phyloP scores from a whole-genome alignment of 2,329 filamentous ascomycete species.

The Coniochaeta sp. region DNA sequence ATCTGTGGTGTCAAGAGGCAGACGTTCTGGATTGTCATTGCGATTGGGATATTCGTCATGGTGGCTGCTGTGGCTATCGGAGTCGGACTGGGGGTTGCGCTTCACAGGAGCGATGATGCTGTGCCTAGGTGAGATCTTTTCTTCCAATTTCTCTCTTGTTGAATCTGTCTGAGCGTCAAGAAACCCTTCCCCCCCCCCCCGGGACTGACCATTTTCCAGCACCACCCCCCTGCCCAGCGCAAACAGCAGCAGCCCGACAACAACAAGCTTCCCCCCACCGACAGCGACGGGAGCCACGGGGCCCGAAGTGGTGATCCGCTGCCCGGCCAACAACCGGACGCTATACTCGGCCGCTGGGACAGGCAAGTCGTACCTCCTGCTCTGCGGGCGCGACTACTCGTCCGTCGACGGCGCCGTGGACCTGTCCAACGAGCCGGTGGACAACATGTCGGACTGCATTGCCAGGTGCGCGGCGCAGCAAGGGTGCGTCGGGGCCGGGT shows the following conservation, averaged over 20 bases:
- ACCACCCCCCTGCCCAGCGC: not conserved
- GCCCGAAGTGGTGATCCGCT: conserved; percentile 11
- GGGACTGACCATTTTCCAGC: not conserved
- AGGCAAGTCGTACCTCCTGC: conserved; percentile 16
- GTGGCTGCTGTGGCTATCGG: conserved; percentile 22
- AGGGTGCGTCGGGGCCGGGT: conserved; percentile 25
- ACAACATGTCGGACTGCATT: conserved; percentile 23
- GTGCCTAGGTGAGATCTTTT: not conserved
- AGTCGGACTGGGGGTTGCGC: conserved; percentile 22
- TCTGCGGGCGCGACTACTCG: conserved; percentile 28
- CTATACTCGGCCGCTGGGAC: conserved; percentile 19
- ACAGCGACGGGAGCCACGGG: conserved; percentile 7
- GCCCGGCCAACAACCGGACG: conserved; percentile 25
- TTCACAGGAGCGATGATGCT: conserved; percentile 5
- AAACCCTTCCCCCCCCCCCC: too few species aligned
- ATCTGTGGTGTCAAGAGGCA: conserved; percentile 21
- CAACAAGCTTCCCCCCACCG: conserved; percentile 6
- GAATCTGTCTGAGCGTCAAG: not conserved
- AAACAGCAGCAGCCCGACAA: conserved; percentile 5
- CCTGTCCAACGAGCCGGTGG: conserved; percentile 14
- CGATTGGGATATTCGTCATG: conserved; percentile 17
- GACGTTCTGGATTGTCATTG: conserved; percentile 20
- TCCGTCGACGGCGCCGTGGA: conserved; percentile 19
- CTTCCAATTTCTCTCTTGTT: not conserved
- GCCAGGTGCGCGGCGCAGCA: conserved; percentile 18